A percentile compares a stretch with the other conserved stretches of the same genome.
These are phyloP conservation scores for Erythrophleum fordii DNA, from an alignment of 306 rosid species.

Conservation along the genomic window DNA sequence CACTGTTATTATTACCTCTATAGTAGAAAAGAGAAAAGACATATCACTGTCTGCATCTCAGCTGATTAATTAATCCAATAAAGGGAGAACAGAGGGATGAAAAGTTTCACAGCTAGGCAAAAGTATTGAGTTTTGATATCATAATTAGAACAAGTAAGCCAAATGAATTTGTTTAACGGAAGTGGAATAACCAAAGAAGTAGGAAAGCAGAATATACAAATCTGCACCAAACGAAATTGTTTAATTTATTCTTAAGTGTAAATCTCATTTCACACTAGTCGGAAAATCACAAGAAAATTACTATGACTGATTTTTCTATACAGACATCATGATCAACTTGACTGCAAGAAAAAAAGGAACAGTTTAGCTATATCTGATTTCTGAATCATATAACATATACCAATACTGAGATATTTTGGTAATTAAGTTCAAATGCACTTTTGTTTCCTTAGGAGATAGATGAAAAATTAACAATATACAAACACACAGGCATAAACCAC, in stretches of 20 bases:
- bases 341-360: slow-evolving; percentile 19
- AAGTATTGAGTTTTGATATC: slow-evolving; percentile 8
- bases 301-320: slow-evolving; percentile 10
- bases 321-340: slow-evolving; percentile 24
- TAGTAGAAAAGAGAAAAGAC: slow-evolving; percentile 5
- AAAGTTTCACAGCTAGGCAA: neutral
- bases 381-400: neutral
- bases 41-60: neutral
- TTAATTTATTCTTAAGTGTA: slow-evolving; percentile 8
- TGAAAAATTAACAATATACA: neutral
- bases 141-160: slow-evolving; percentile 12
- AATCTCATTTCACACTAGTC: slow-evolving; percentile 25
- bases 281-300: slow-evolving; percentile 25
- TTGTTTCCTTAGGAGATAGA: neutral
- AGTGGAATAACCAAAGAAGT: slow-evolving; percentile 90
- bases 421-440: neutral
- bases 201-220: slow-evolving; percentile 91
- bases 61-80: slow-evolving; percentile 3
- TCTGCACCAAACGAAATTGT: slow-evolving; percentile 56
- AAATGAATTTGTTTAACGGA: too few species aligned
- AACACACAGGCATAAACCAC: neutral
- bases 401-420: neutral
- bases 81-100: neutral
- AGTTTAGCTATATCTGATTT: slow-evolving; percentile 17
- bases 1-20: neutral